Conservation (phyloP, 2,329 filamentous ascomycete genomes). For the Penicillium oxalicum region DNA sequence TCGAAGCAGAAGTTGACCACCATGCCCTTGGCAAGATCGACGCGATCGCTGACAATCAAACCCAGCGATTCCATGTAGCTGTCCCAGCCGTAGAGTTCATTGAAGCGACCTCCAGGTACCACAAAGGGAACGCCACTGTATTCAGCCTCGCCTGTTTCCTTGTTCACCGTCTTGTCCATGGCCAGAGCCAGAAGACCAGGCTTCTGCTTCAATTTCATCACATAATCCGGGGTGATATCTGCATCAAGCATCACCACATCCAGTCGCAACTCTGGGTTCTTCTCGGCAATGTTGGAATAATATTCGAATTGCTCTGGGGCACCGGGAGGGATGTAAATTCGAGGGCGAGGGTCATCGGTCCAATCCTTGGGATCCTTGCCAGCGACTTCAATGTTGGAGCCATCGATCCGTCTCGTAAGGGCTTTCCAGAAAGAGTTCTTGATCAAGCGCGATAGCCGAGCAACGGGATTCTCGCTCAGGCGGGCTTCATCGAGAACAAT, state of each 20-base stretch:
- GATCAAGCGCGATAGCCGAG: constrained; percentile 78
- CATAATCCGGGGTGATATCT: constrained; percentile 71
- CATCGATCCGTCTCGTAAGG: constrained; percentile 83
- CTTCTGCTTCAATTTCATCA: constrained; percentile 76
- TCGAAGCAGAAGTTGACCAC: constrained; percentile 96
- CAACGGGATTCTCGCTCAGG: constrained; percentile 91
- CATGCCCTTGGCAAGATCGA: constrained; percentile 88
- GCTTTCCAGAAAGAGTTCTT: constrained; percentile 89
- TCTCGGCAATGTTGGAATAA: constrained; percentile 71
- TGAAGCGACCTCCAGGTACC: constrained; percentile 96
- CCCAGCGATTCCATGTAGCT: constrained; percentile 98
- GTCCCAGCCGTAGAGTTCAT: constrained; percentile 98
- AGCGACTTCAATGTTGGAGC: constrained; percentile 69
- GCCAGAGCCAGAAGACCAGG: constrained; percentile 85
- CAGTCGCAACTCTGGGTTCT: constrained; percentile 74
- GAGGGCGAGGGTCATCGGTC: constrained; percentile 80
- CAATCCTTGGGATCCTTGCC: constrained; percentile 91
- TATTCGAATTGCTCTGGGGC: constrained; percentile 86
- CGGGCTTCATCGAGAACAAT: constrained; percentile 88
- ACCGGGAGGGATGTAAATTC: constrained; percentile 82
- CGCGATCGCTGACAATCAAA: constrained; percentile 74
- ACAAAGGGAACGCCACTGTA: constrained; percentile 83
- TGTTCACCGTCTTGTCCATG: constrained; percentile 70
- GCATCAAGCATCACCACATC: constrained; percentile 72
- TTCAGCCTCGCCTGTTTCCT: constrained; percentile 61